Evolutionary conservation across 225 moss, liverwort and hornwort genomes (phyloP).

Genomic region (Asterella californica): DNA sequence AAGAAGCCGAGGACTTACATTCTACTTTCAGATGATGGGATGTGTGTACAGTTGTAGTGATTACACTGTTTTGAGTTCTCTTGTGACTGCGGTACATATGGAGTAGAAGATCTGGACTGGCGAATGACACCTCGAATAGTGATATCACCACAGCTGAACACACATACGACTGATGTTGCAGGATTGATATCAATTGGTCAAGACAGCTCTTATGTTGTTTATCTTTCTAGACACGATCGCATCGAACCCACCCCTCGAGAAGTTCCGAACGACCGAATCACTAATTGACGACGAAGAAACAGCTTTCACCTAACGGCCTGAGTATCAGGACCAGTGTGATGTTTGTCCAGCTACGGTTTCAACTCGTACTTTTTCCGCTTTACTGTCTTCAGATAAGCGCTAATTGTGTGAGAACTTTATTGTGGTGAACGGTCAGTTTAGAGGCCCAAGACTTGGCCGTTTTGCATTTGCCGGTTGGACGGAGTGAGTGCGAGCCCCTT

Average conservation of each 20-base stretch:
- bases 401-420: not conserved
- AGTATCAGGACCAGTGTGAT: not conserved
- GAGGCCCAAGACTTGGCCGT: not conserved
- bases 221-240: not conserved
- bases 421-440: not conserved
- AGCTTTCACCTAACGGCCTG: not conserved
- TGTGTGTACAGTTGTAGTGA: slow-evolving; percentile 5
- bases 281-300: not conserved
- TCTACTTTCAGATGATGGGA: not conserved
- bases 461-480: slow-evolving; percentile 14
- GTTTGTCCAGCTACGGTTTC: not conserved
- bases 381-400: not conserved
- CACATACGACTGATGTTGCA: not conserved
- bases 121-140: not conserved
- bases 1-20: not conserved
- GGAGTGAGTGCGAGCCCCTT: not conserved
- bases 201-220: not conserved
- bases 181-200: not conserved
- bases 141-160: slow-evolving; percentile 6
- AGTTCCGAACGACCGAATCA: not conserved
- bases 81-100: not conserved
- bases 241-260: not conserved
- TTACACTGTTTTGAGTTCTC: not conserved
- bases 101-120: not conserved
- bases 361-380: not conserved